Base-by-base conservation (phyloP, 2,329 filamentous ascomycete species). In the Xylariaceae sp. region DNA sequence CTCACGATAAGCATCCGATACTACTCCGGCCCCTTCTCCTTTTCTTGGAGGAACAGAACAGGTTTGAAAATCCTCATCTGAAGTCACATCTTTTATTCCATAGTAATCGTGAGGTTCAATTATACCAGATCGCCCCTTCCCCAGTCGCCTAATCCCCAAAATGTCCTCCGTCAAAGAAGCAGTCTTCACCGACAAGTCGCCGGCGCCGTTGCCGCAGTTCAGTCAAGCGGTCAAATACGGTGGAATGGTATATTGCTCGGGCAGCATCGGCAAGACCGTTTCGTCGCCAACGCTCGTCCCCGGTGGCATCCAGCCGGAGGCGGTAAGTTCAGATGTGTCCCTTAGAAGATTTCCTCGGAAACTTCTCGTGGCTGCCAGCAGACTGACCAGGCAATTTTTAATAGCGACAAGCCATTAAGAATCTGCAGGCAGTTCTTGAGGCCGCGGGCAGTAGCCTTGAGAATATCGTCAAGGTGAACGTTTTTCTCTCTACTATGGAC, bases 191-290 rank as follows among this genome's bases (percentile, higher is more conserved):
- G 56, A 64, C 37, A 72, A 72, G 48, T 71, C 74, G 9, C 76
- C 71, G 24, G 63, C 67, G 47, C 73, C 76, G 18, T 60, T 77
- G 31, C 74, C 74, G 0, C 72, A 80, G 52, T 76, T 79, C 60
- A 79, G 73, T 3, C 76, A 84, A 54, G 80, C 78, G 31, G 68
- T 83, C 51, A 71, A 77, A 49, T 72, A 73, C 60, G 79, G 81
- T 54, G 81, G 80, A 53, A 76, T 83, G 60, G 78, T 87, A n/a
- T 87, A 84, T 66, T 85, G 81, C 66, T 84, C 79, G 2, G 83
- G 83, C 18, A 72, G 71, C 47, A 69, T 86, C 24, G 76, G 76
- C 12, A 66, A 79, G 52, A 73, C 82, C 50, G 72, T 78, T 0
- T 59, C 57, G n/a, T 79, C 76, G 0, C 66, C 64, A 16, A 66